phyloP scores from a whole-genome alignment of 2,329 filamentous ascomycete genomes.

The Cylindrodendrum hubeiense region DNA sequence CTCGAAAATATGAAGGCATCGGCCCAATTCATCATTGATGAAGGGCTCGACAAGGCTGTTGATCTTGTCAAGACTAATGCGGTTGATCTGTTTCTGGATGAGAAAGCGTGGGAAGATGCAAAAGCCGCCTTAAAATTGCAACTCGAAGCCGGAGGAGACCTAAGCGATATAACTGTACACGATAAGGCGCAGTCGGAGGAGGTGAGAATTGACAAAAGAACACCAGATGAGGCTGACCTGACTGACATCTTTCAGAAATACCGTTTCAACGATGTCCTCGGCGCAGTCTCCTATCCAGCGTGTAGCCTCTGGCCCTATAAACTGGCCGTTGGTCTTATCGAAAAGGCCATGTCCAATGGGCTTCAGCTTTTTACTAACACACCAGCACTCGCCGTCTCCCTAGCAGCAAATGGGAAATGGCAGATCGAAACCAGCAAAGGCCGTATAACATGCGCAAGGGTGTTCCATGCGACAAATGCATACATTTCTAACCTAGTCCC shows the following conservation, averaged over 20 bases:
- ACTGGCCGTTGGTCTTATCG: neutral
- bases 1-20: neutral
- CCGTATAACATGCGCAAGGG: neutral
- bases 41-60: neutral
- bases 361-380: slow-evolving; percentile 4
- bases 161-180: neutral
- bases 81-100: neutral
- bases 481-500: neutral
- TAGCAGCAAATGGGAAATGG: neutral
- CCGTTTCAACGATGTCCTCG: neutral
- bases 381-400: neutral
- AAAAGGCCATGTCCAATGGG: neutral
- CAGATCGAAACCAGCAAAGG: neutral
- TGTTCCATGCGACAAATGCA: slow-evolving; percentile 3
- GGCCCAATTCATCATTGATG: neutral
- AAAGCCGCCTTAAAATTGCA: neutral
- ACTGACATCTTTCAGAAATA: neutral
- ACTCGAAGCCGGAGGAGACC: neutral
- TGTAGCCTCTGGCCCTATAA: slow-evolving; percentile 4
- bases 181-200: neutral
- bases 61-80: neutral
- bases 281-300: neutral
- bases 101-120: neutral
- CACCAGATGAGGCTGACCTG: neutral
- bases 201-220: neutral